Conservation (phyloP, 495 filamentous ascomycete species). For the Penicillium taxi region DNA sequence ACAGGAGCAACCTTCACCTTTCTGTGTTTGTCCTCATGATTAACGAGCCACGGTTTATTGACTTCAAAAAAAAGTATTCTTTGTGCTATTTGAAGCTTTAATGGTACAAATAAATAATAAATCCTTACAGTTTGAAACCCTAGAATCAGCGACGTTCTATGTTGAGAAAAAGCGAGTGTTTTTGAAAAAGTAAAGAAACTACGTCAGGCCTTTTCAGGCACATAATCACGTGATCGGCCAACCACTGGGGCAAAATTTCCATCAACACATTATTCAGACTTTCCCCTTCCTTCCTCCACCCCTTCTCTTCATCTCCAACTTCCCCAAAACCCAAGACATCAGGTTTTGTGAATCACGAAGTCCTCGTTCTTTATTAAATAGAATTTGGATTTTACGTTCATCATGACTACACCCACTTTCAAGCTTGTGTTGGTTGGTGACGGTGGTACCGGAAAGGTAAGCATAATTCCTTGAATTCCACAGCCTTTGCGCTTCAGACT, state of each 20-base stretch:
- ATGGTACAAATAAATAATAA: too few relatives aligned
- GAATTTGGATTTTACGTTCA: slow-evolving; percentile 24
- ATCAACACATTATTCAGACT: slow-evolving; percentile 26
- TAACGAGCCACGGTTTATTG: slow-evolving; percentile 2
- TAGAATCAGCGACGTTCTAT: background rate
- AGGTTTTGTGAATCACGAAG: too few relatives aligned
- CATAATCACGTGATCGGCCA: slow-evolving; percentile 30
- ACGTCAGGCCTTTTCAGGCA: slow-evolving; percentile 28
- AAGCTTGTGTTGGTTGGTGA: slow-evolving; percentile 99
- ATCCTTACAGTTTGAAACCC: background rate
- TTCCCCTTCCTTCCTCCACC: slow-evolving; percentile 15
- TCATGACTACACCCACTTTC: slow-evolving; percentile 78
- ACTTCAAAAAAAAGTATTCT: too few relatives aligned
- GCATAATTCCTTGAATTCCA: slow-evolving; percentile 14
- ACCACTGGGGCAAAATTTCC: slow-evolving; percentile 43
- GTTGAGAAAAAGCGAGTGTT: background rate
- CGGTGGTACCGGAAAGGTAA: slow-evolving; percentile 98
- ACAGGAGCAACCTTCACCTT: too few relatives aligned
- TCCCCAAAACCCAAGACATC: too few relatives aligned
- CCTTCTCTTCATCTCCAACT: slow-evolving; percentile 5
- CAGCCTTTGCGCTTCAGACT: slow-evolving; percentile 4
- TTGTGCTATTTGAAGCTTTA: too few relatives aligned
- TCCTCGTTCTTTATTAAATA: slow-evolving; percentile 4
- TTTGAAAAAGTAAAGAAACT: slow-evolving; percentile 9
- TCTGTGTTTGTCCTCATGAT: slow-evolving; percentile 4